These are phyloP conservation scores for Pontederia paniculata DNA, from an alignment of 176 grass and related monocot species.

Conservation along the genomic window DNA sequence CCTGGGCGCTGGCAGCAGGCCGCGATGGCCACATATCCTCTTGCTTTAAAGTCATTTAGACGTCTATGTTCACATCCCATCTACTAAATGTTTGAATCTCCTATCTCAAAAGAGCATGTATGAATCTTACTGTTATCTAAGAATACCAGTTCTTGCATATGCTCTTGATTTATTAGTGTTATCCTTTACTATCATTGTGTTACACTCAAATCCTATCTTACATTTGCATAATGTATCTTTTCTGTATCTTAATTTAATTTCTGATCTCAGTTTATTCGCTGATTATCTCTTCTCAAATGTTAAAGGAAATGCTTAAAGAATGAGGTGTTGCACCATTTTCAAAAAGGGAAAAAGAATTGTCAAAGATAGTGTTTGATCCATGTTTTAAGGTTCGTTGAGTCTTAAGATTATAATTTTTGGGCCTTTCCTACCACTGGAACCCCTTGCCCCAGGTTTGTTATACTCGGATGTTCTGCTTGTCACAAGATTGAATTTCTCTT, in stretches of 20 bases:
- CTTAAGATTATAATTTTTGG: slow-evolving; percentile 27
- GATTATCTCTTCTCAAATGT: slow-evolving; percentile 21
- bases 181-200: too few species aligned
- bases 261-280: slow-evolving; percentile 1
- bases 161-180: too few species aligned
- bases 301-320: slow-evolving; percentile 91
- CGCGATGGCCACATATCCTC: too few species aligned
- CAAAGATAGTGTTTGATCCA: slow-evolving; percentile 93
- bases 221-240: not conserved
- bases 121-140: too few species aligned
- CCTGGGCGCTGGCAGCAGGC: too few species aligned
- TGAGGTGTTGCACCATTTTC: slow-evolving; percentile 85
- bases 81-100: too few species aligned
- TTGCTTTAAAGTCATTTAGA: too few species aligned
- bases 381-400: slow-evolving; percentile 92
- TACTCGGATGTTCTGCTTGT: slow-evolving; percentile 20
- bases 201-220: too few species aligned
- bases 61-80: too few species aligned
- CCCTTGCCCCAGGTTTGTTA: slow-evolving; percentile 27
- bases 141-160: too few species aligned
- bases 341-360: slow-evolving; percentile 96
- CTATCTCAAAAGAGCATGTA: too few species aligned
- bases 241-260: not conserved
- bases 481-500: slow-evolving; percentile 6
- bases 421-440: slow-evolving; percentile 23